Conservation (phyloP, 805 yeast genomes). For the Candida ascalaphidarum region DNA sequence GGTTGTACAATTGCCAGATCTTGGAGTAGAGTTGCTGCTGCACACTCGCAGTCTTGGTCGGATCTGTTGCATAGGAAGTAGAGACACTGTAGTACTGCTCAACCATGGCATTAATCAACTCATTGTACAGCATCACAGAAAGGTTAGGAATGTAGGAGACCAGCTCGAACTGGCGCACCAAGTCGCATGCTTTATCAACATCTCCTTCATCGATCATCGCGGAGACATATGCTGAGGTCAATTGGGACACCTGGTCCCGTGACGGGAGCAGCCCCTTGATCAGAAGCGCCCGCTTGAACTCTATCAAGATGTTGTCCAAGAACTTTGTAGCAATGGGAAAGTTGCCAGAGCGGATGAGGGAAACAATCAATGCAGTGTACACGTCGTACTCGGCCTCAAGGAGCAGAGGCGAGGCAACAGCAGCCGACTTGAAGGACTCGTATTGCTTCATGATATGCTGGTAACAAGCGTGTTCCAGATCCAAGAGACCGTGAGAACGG, state of each 20-base stretch:
- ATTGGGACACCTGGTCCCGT: slow-evolving; percentile 22
- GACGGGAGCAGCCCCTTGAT: slow-evolving; percentile 4
- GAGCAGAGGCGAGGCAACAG: slow-evolving; percentile 6
- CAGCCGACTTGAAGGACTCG: background rate
- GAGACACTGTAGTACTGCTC: slow-evolving; percentile 10
- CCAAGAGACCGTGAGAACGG: slow-evolving; percentile 8
- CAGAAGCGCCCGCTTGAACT: slow-evolving; percentile 24
- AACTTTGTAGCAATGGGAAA: slow-evolving; percentile 44
- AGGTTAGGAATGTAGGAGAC: slow-evolving; percentile 29
- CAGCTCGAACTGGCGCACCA: slow-evolving; percentile 18
- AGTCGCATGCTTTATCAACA: slow-evolving; percentile 13
- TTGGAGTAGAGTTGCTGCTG: slow-evolving; percentile 8
- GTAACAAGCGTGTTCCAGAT: slow-evolving; percentile 15
- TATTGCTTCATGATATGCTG: slow-evolving; percentile 13
- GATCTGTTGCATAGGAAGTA: background rate
- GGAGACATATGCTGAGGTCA: slow-evolving; percentile 37
- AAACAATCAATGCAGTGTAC: slow-evolving; percentile 43
- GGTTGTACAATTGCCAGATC: slow-evolving; percentile 25
- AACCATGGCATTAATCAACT: slow-evolving; percentile 18
- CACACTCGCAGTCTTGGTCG: slow-evolving; percentile 2
- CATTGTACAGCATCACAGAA: slow-evolving; percentile 18
- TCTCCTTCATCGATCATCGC: slow-evolving; percentile 19
- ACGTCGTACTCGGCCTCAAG: slow-evolving; percentile 35
- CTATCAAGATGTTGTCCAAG: slow-evolving; percentile 44
- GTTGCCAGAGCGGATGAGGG: slow-evolving; percentile 45